A percentile compares a stretch with the other conserved stretches of the same genome.
These are phyloP conservation scores for Xylaria nigripes DNA, from an alignment of 495 filamentous ascomycete species.

Conservation along the genomic window DNA sequence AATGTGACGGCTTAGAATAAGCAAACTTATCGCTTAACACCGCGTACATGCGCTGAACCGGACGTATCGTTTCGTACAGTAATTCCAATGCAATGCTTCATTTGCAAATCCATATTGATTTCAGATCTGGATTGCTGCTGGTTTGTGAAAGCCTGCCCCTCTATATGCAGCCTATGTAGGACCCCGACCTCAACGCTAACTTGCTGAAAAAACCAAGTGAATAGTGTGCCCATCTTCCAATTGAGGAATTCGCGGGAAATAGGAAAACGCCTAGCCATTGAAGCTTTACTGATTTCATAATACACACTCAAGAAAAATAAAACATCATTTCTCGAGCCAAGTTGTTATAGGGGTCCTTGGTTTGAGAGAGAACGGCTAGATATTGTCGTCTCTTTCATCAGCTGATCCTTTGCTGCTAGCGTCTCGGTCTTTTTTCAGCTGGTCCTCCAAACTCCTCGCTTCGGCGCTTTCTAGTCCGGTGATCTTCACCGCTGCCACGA, in stretches of 20 bases:
- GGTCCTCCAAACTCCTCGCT: constrained; percentile 32
- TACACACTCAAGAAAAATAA: constrained; percentile 19
- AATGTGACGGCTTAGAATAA: too few relatives aligned
- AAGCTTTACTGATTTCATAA: constrained; percentile 15
- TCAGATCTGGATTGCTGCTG: neutral
- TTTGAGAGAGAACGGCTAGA: neutral
- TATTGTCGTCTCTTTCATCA: neutral
- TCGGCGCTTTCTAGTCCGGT: constrained; percentile 30
- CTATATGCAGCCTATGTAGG: neutral
- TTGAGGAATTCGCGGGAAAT: neutral
- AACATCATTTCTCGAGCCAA: constrained; percentile 6
- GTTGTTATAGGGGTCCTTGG: constrained; percentile 4
- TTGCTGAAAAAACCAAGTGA: neutral
- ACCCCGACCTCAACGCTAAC: too few relatives aligned
- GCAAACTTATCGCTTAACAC: too few relatives aligned
- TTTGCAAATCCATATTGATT: neutral
- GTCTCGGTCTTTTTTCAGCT: constrained; percentile 27
- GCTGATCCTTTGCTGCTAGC: constrained; percentile 9
- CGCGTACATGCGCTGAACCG: too few relatives aligned
- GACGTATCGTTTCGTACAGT: too few relatives aligned
- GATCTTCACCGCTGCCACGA: constrained; percentile 21
- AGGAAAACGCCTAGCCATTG: constrained; percentile 6
- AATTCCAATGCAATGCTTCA: constrained; percentile 2
- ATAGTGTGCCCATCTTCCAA: neutral
- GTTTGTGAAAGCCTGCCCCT: neutral